These are phyloP conservation scores for Backusella parvicylindrica DNA, from an alignment of 192 early-diverging fungal genomes.

Conservation along the genomic window DNA sequence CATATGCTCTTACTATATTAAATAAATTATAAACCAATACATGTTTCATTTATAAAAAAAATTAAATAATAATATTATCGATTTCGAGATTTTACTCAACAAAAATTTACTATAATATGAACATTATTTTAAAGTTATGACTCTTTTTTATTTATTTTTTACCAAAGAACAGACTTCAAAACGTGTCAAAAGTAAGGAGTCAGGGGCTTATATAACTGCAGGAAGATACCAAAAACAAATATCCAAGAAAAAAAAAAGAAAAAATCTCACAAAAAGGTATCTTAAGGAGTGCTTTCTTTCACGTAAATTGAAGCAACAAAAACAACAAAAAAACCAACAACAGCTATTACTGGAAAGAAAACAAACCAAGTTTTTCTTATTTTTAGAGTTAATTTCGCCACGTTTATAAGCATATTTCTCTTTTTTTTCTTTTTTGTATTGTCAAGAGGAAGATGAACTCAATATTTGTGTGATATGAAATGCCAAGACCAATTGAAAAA, in stretches of 20 bases:
- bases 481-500: too few species aligned
- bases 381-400: not conserved
- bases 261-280: not conserved
- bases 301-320: not conserved
- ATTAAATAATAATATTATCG: not conserved
- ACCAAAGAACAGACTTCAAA: not conserved
- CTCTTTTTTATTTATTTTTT: not conserved
- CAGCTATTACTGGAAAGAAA: not conserved
- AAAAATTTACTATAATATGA: not conserved
- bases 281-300: not conserved
- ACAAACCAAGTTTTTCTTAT: not conserved
- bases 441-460: too few species aligned
- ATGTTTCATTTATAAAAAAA: not conserved
- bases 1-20: not conserved
- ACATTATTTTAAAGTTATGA: not conserved
- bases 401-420: not conserved
- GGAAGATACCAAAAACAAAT: not conserved
- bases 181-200: not conserved
- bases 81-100: not conserved
- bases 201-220: not conserved
- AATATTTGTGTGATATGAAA: too few species aligned
- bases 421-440: too few species aligned
- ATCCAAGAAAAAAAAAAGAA: not conserved
- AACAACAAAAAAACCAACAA: not conserved
- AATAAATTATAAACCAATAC: not conserved